phyloP scores from a whole-genome alignment of 371 early-diverging fungal species.

The Mortierella sp. region DNA sequence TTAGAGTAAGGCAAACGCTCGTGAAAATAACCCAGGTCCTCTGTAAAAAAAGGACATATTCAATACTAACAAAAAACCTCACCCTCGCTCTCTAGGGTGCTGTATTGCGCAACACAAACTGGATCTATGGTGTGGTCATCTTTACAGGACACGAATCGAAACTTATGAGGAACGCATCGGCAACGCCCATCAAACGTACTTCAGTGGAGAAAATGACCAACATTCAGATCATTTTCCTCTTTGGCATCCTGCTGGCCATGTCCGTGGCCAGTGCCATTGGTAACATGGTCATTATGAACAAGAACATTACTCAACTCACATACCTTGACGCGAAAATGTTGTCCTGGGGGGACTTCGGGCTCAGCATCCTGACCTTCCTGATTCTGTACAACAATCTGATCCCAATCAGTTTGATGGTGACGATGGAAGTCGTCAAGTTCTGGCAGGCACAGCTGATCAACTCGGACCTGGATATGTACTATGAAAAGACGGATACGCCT shows the following conservation, averaged over 20 bases:
- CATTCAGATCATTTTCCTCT: conserved; percentile 91
- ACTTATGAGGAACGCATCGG: conserved; percentile 86
- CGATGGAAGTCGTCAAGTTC: conserved; percentile 93
- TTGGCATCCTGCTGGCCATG: conserved; percentile 85
- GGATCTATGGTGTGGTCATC: conserved; percentile 87
- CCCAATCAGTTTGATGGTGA: conserved; percentile 91
- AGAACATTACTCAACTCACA: conserved; percentile 53
- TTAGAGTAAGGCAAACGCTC: conserved; percentile 59
- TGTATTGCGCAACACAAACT: conserved; percentile 82
- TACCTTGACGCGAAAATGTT: conserved; percentile 38
- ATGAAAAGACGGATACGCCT: conserved; percentile 83
- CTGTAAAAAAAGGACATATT: background rate
- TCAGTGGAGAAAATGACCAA: conserved; percentile 90
- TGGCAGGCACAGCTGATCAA: conserved; percentile 84
- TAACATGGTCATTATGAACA: conserved; percentile 65
- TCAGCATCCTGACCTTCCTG: conserved; percentile 86
- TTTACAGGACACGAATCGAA: conserved; percentile 94
- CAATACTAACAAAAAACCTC: background rate
- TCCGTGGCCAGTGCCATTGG: conserved; percentile 88
- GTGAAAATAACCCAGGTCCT: too few species aligned
- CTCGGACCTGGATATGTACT: conserved; percentile 88
- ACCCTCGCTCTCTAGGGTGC: conserved; percentile 66
- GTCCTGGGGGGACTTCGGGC: conserved; percentile 65
- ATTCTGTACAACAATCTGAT: conserved; percentile 93
- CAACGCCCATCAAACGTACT: conserved; percentile 84